Evolutionary conservation across 2,329 filamentous ascomycete genomes (phyloP).

Genomic region (Colletotrichum abscissum): DNA sequence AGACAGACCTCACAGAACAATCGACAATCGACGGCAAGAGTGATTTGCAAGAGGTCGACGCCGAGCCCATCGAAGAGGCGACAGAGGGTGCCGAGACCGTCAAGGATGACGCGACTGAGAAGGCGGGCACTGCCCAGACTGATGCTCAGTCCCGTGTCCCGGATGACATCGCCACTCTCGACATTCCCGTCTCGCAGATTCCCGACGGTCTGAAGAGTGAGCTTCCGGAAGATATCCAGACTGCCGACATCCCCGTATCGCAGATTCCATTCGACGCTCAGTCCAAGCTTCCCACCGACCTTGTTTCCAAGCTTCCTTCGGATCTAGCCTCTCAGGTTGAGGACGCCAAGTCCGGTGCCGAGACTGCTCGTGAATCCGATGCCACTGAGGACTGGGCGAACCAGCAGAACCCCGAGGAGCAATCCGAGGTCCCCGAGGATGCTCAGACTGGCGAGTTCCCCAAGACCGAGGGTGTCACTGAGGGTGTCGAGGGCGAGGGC

Average conservation of each 20-base stretch:
- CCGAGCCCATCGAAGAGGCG: constrained; percentile 29
- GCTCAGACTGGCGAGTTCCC: constrained; percentile 16
- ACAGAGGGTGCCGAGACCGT: constrained; percentile 1
- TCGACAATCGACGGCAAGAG: constrained; percentile 26
- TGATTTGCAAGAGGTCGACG: constrained; percentile 31
- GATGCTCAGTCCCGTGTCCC: background rate
- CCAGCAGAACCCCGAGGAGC: constrained; percentile 26
- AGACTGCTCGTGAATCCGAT: background rate
- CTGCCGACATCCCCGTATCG: constrained; percentile 31
- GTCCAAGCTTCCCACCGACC: constrained; percentile 23
- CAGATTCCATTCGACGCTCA: constrained; percentile 29
- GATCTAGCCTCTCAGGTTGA: constrained; percentile 10
- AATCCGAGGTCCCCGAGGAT: constrained; percentile 10
- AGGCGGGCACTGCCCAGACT: constrained; percentile 3
- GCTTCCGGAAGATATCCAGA: constrained; percentile 34
- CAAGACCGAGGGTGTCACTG: background rate
- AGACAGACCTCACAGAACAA: constrained; percentile 32
- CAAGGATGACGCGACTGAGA: constrained; percentile 28
- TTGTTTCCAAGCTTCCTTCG: constrained; percentile 23
- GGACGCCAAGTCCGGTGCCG: background rate
- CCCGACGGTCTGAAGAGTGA: constrained; percentile 27
- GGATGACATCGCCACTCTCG: constrained; percentile 25
- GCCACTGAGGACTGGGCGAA: constrained; percentile 21
- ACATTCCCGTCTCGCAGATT: constrained; percentile 28
- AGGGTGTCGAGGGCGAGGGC: background rate